Base-by-base conservation (phyloP, 2,329 filamentous ascomycete species). In the Daldinia sp. region DNA sequence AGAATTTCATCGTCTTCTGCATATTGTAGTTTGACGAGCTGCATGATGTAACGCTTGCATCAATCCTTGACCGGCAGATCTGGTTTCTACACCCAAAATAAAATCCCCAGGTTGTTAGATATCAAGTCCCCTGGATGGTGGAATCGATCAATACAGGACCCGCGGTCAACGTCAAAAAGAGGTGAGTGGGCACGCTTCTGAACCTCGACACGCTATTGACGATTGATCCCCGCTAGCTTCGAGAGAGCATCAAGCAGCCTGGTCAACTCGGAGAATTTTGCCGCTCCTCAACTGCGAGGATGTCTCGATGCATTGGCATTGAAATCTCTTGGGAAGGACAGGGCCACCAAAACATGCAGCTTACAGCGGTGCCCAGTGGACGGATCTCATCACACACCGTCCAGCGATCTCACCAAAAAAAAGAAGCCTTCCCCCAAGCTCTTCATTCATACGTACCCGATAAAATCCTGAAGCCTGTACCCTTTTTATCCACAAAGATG, bases 201-300 rank as follows among this genome's bases (percentile, higher is more conserved):
- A 53, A 47, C 58, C 41, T 61, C 43, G 58, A 64, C 34, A 56
- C 55, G 48, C 58, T 60, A 64, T 67, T 57, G 52, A 59, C 32
- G 47, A 58, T 56, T 67, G 62, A 61, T 67, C 62, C 61, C 61
- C 62, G 62, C 62, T 65, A 67, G 61, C 65, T 58, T 43, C 61
- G 43, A 65, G 43, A 65, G 62, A 37, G 21, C 29, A 45, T 53
- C 61, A 59, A 57, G 56, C 39, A 35, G 58, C 56, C 47, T 62
- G 62, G 63, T 63, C 59, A 61, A 66, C 52, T 68, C 65, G 65
- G 65, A 68, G 65, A 68, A 66, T 68, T 68, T 68, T 68, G 59
- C 65, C 62, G 58, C 48, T 59, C 51, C 48, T 61, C 54, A 49
- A 49, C 50, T 57, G 41, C 59, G 60, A 68, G 60, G 63, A 58